Percentiles rank a stretch among this genome's conserved stretches.
Conservation (phyloP, 768 basidiomycete species). For the Tulasnella sp. region DNA sequence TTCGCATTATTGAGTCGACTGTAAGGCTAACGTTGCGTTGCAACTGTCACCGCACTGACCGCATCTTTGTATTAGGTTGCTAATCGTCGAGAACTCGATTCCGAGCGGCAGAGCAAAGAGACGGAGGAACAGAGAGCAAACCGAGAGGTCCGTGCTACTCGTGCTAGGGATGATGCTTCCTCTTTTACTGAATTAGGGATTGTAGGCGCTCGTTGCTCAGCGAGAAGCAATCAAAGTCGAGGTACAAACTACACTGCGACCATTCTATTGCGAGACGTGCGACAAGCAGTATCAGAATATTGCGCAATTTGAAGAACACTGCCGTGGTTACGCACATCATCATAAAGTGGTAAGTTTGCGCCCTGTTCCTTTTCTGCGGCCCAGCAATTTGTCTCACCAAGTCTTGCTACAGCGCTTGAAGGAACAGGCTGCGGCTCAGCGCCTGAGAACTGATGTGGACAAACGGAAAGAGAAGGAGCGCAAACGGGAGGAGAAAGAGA, state of each 20-base stretch:
- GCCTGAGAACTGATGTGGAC: constrained; percentile 53
- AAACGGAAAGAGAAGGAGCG: constrained; percentile 81
- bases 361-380: neutral
- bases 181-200: constrained; percentile 28
- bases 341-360: constrained; percentile 29
- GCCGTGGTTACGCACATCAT: constrained; percentile 42
- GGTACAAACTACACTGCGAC: constrained; percentile 60
- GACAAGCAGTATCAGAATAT: constrained; percentile 86
- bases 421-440: constrained; percentile 75
- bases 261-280: constrained; percentile 79
- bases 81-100: constrained; percentile 72
- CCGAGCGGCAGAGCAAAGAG: constrained; percentile 76
- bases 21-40: constrained; percentile 34
- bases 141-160: constrained; percentile 55
- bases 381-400: neutral
- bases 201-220: constrained; percentile 60
- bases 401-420: constrained; percentile 48
- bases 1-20: constrained; percentile 78
- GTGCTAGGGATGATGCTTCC: neutral
- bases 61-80: constrained; percentile 43
- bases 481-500: constrained; percentile 78
- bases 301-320: constrained; percentile 84
- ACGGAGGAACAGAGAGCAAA: constrained; percentile 69
- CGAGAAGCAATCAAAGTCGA: constrained; percentile 64
- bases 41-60: neutral